A percentile compares a stretch with the other conserved stretches of the same genome.
Conservation (phyloP, 129 eudicot genomes). For the Flaveria robusta region DNA sequence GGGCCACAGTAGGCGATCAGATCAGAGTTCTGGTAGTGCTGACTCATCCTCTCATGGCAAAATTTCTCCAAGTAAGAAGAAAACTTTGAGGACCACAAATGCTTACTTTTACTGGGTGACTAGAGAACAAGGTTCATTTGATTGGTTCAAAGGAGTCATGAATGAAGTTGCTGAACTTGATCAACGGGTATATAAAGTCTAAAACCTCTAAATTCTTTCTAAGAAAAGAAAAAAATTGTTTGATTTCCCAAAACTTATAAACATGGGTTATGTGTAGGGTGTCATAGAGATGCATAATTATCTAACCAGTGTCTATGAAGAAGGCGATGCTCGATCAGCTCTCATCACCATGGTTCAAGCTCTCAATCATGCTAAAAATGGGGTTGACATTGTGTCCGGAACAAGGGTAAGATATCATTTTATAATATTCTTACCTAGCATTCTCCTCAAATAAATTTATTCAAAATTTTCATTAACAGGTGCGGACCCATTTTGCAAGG, state of each 20-base stretch:
- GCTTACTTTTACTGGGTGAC: constrained; percentile 99
- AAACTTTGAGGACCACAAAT: constrained; percentile 72
- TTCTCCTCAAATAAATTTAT: neutral
- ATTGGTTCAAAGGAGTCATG: constrained; percentile 99
- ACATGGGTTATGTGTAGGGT: constrained; percentile 50
- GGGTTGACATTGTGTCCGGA: constrained; percentile 95
- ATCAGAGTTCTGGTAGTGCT: constrained; percentile 53
- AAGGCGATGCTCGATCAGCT: constrained; percentile 98
- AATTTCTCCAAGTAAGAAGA: constrained; percentile 57
- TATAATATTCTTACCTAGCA: neutral
- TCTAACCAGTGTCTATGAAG: constrained; percentile 92
- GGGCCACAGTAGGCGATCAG: constrained; percentile 67
- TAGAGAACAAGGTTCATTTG: constrained; percentile 97
- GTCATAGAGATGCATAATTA: constrained; percentile 99
- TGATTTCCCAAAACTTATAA: neutral
- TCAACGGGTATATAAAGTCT: constrained; percentile 62
- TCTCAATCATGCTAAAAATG: constrained; percentile 97
- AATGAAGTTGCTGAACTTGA: constrained; percentile 95
- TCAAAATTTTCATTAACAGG: constrained; percentile 45
- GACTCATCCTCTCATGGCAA: constrained; percentile 48
- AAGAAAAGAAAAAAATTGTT: neutral
- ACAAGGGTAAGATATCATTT: constrained; percentile 62
- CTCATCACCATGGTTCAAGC: constrained; percentile 99
- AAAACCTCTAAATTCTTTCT: neutral
- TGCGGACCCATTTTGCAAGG: constrained; percentile 92